Evolutionary conservation across 2,329 filamentous ascomycete genomes (phyloP).

Genomic region (Ophiocordyceps camponoti-leonardi): DNA sequence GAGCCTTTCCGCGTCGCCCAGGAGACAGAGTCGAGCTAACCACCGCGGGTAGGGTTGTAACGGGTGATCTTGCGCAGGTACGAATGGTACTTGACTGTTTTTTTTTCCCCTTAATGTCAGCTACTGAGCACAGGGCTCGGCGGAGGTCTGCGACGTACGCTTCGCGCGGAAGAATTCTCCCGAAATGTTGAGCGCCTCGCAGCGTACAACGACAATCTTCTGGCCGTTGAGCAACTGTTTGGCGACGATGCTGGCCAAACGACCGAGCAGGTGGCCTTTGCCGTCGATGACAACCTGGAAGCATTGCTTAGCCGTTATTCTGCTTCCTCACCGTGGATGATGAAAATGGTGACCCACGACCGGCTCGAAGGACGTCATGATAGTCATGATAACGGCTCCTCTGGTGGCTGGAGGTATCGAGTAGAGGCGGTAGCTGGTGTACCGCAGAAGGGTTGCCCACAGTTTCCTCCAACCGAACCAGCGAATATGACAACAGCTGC

Average conservation of each 20-base stretch:
- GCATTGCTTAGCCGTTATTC: neutral
- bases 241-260: conserved; percentile 92
- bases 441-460: conserved; percentile 13
- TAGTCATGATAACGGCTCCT: conserved; percentile 40
- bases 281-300: conserved; percentile 91
- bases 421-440: conserved; percentile 16
- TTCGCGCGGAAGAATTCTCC: conserved; percentile 99
- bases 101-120: conserved; percentile 31
- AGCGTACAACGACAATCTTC: conserved; percentile 98
- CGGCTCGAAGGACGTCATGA: conserved; percentile 54
- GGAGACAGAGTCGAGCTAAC: conserved; percentile 33
- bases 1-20: conserved; percentile 14
- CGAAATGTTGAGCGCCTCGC: conserved; percentile 99
- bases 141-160: conserved; percentile 53
- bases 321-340: neutral
- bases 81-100: conserved; percentile 94
- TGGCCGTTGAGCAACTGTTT: conserved; percentile 98
- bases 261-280: conserved; percentile 99
- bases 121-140: neutral
- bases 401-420: conserved; percentile 11
- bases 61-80: conserved; percentile 99
- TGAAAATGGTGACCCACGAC: conserved; percentile 38
- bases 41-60: conserved; percentile 98
- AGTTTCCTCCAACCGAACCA: conserved; percentile 19
- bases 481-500: conserved; percentile 21